Evolutionary conservation across 306 rosid genomes (phyloP).

Genomic region (Dryas alaskensis): DNA sequence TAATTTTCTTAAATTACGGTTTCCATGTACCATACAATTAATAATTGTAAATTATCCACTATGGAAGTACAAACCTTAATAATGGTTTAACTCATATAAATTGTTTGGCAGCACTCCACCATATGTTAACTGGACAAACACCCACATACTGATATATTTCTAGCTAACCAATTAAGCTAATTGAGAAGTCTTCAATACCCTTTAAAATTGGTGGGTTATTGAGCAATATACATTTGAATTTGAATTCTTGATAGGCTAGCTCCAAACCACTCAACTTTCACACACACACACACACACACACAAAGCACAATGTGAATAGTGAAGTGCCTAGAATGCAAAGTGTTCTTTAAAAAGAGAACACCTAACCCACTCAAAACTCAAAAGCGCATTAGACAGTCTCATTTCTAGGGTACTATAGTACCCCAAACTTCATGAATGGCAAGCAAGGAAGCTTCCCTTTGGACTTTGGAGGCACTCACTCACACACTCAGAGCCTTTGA

Average conservation of each 20-base stretch:
- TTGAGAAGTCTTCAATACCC: not conserved
- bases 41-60: not conserved
- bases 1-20: not conserved
- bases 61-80: not conserved
- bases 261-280: conserved; percentile 6
- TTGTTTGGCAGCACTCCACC: conserved; percentile 16
- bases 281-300: not conserved
- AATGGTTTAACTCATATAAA: not conserved
- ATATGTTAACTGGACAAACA: not conserved
- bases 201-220: conserved; percentile 6
- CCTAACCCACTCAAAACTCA: conserved; percentile 39
- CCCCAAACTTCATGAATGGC: not conserved
- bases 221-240: conserved; percentile 4
- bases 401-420: conserved; percentile 18
- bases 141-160: not conserved
- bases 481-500: not conserved
- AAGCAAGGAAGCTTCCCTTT: conserved; percentile 24
- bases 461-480: not conserved
- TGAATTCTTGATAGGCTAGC: conserved; percentile 5
- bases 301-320: conserved; percentile 12
- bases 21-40: not conserved
- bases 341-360: not conserved
- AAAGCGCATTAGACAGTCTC: conserved; percentile 4
- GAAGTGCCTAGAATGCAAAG: conserved; percentile 2
- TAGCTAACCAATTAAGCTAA: not conserved